These are phyloP conservation scores for Echinochloa phyllopogon DNA, from an alignment of 176 grass and related monocot species.

Conservation along the genomic window DNA sequence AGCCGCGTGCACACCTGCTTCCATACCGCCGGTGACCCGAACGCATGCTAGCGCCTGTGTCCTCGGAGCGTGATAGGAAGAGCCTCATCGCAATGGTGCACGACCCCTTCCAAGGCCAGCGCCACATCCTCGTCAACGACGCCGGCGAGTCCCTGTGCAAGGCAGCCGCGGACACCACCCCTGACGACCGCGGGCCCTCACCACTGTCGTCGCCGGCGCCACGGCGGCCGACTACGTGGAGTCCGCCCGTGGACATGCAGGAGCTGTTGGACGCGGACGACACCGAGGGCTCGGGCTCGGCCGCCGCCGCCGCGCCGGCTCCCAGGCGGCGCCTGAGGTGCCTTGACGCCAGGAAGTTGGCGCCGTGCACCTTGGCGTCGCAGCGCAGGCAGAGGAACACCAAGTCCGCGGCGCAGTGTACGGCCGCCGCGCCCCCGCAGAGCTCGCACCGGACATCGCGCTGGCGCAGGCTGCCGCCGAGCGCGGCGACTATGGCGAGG, in stretches of 20 bases:
- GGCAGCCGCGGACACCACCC: too few relatives aligned
- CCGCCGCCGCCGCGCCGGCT: background rate
- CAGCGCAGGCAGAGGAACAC: conserved; percentile 79
- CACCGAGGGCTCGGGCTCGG: background rate
- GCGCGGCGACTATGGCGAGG: too few relatives aligned
- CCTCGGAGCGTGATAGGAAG: too few relatives aligned
- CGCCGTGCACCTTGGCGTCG: conserved; percentile 84
- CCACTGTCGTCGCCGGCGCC: background rate
- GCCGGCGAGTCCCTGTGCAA: too few relatives aligned
- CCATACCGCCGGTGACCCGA: too few relatives aligned
- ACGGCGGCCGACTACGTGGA: conserved; percentile 21
- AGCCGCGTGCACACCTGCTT: too few relatives aligned
- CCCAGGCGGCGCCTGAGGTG: conserved; percentile 60
- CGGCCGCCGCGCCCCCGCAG: conserved; percentile 55
- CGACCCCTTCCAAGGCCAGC: too few relatives aligned
- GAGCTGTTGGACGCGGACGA: conserved; percentile 44
- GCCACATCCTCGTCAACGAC: too few relatives aligned
- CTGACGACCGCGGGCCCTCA: too few relatives aligned
- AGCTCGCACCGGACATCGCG: conserved; percentile 78
- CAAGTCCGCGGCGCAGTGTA: conserved; percentile 85
- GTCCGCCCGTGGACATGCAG: conserved; percentile 56
- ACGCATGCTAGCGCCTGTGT: too few relatives aligned
- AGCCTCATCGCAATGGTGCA: too few relatives aligned
- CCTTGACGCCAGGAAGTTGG: conserved; percentile 88
- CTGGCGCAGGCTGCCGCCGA: too few relatives aligned